A percentile compares a stretch with the other conserved stretches of the same genome.
Conservation (phyloP, 139 green algal genomes). For the Picochlorum sp. region DNA sequence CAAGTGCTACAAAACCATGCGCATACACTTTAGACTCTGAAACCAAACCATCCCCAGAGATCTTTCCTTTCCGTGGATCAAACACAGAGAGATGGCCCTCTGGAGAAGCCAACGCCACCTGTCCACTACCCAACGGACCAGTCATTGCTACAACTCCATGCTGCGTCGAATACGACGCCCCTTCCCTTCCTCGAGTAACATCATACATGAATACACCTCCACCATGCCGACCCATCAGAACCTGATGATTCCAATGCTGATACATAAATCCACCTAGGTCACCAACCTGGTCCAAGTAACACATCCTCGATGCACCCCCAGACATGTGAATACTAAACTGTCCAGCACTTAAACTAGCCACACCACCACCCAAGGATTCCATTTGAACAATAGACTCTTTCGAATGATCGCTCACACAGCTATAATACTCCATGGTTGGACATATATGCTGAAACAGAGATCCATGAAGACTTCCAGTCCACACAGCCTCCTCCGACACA, state of each 20-base stretch:
- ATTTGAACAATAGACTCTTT: constrained; percentile 27
- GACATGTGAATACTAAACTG: constrained; percentile 23
- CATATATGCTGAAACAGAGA: constrained; percentile 28
- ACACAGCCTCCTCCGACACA: constrained; percentile 19
- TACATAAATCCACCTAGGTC: constrained; percentile 22
- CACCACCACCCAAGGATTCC: constrained; percentile 28
- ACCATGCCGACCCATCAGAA: constrained; percentile 21
- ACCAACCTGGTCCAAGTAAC: constrained; percentile 16
- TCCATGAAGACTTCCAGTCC: constrained; percentile 38
- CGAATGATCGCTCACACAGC: constrained; percentile 28
- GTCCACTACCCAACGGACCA: constrained; percentile 27
- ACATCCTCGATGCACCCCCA: constrained; percentile 26
- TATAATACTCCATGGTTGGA: constrained; percentile 38
- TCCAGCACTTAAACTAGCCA: constrained; percentile 26
- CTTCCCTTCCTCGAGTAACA: constrained; percentile 14
- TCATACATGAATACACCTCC: constrained; percentile 26
- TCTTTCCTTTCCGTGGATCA: constrained; percentile 42
- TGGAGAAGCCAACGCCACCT: constrained; percentile 32
- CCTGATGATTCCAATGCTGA: constrained; percentile 8
- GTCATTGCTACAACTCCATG: constrained; percentile 31
- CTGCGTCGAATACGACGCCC: neutral
- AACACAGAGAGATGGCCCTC: constrained; percentile 39
- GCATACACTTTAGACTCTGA: constrained; percentile 20
- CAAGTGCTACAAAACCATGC: constrained; percentile 51
- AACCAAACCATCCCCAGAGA: neutral